Evolutionary conservation across 345 rosid genomes (phyloP), one percentile per base, ranked within the genome.

Genomic region (Ceriops decandra): DNA sequence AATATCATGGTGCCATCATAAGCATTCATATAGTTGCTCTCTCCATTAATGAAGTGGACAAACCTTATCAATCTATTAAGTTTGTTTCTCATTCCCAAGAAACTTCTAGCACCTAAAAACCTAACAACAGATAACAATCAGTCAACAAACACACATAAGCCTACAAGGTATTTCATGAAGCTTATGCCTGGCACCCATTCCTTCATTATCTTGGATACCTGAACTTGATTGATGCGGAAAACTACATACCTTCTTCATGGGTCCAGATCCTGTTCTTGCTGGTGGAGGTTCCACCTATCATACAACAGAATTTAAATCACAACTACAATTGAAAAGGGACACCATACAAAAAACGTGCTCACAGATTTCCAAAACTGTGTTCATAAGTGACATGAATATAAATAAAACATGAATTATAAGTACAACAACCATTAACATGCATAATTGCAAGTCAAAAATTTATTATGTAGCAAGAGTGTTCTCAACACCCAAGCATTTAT

Each of bases 191-290:
- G 30, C 30, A 56, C 6, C 30, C 24, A 54, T 26, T 54, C 22
- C 57, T 53, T 53, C 58, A 21, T 26, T 5, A 42, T 42, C 49
- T 42, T 42, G 49, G 46, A 42, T 30, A 24, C 24, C 16, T 32
- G 20, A 15, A 26, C 32, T 35, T 24, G 17, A 33, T 58, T 57
- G 21, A 10, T 31, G 36, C 22, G 9, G 46, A 61, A 66, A 59
- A 46, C n/a, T 53, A 60, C 30, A 32, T 84, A 92, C 96, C 95
- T 93, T 90, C 82, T 88, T 88, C 56, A 82, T 67, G 22, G 89
- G 83, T 72, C 96, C 97, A 58, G 90, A 93, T 78, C 89, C 90
- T 32, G 82, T 78, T 85, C 86, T 75, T 64, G 80, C 59, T 61
- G 85, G 76, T 60, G 84, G 81, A 72, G 82, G 46, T 2, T 86